Percentiles rank a stretch among this genome's conserved stretches.
Conservation (phyloP, 108 stramenopile genomes). For the Cyclostephanos tholiformis region DNA sequence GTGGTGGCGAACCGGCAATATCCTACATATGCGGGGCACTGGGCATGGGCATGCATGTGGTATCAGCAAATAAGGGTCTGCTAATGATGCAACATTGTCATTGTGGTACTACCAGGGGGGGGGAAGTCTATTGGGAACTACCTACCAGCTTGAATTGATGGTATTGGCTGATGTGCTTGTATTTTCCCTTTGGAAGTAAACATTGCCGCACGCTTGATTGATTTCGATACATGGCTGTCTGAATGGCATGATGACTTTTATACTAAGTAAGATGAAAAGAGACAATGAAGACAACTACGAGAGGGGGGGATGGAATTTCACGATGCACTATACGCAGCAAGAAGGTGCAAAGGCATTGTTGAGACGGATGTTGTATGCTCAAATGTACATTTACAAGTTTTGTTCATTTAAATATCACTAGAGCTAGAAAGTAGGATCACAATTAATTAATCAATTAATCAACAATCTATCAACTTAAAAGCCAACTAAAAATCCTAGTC, state of each 20-base stretch:
- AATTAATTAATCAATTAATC: too few species aligned
- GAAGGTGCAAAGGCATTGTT: conserved; percentile 39
- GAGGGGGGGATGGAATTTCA: conserved; percentile 28
- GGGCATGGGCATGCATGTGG: conserved; percentile 29
- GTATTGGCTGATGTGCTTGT: conserved; percentile 42
- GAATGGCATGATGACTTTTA: conserved; percentile 37
- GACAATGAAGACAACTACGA: not conserved
- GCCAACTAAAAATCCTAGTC: too few species aligned
- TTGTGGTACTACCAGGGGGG: too few species aligned
- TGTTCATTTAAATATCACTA: too few species aligned
- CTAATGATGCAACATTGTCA: conserved; percentile 18
- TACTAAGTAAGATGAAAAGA: conserved; percentile 35
- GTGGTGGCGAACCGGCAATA: conserved; percentile 30
- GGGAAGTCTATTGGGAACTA: conserved; percentile 30
- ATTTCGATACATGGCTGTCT: conserved; percentile 27
- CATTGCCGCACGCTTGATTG: conserved; percentile 15
- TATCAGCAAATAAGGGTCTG: conserved; percentile 33
- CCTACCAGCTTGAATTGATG: conserved; percentile 34
- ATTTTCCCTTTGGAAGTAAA: conserved; percentile 32
- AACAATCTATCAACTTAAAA: too few species aligned
- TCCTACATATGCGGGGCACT: conserved; percentile 26
- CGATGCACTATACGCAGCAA: conserved; percentile 24
- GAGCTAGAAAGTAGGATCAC: too few species aligned
- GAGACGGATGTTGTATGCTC: too few species aligned
- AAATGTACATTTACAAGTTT: too few species aligned